Evolutionary conservation across 1,284 basidiomycete species (phyloP).

Genomic region (Puccinia coronata): DNA sequence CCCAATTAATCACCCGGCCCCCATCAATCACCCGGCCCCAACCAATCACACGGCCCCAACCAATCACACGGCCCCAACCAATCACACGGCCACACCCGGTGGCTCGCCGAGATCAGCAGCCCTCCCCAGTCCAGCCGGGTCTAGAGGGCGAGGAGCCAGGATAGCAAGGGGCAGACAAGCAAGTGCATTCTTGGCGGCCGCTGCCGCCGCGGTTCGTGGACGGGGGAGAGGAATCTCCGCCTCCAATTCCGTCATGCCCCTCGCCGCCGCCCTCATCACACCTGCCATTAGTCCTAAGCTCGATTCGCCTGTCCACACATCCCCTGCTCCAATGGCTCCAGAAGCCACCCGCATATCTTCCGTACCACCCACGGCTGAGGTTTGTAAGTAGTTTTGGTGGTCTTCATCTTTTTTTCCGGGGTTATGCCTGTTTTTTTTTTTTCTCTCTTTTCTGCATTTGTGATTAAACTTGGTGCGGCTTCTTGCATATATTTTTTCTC

Average conservation of each 20-base stretch:
- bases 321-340: slow-evolving; percentile 1
- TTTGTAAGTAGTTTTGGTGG: neutral
- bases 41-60: slow-evolving; percentile 10
- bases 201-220: slow-evolving; percentile 48
- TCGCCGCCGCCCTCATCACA: neutral
- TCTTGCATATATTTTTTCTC: no score
- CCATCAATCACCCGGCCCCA: slow-evolving; percentile 9
- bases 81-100: slow-evolving; percentile 13
- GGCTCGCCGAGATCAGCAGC: slow-evolving; percentile 12
- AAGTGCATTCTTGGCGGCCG: slow-evolving; percentile 48
- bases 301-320: slow-evolving; percentile 14
- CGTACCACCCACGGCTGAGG: slow-evolving; percentile 2
- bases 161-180: slow-evolving; percentile 34
- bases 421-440: no score
- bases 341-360: neutral
- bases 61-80: slow-evolving; percentile 6
- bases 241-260: neutral
- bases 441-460: neutral
- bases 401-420: neutral
- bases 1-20: no score
- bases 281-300: neutral
- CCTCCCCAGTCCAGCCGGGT: slow-evolving; percentile 30
- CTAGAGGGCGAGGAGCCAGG: slow-evolving; percentile 42
- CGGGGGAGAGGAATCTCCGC: slow-evolving; percentile 43
- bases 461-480: neutral